A percentile compares a stretch with the other conserved stretches of the same genome.
Conservation (phyloP, 495 filamentous ascomycete species). For the Hypoxylon rickii region DNA sequence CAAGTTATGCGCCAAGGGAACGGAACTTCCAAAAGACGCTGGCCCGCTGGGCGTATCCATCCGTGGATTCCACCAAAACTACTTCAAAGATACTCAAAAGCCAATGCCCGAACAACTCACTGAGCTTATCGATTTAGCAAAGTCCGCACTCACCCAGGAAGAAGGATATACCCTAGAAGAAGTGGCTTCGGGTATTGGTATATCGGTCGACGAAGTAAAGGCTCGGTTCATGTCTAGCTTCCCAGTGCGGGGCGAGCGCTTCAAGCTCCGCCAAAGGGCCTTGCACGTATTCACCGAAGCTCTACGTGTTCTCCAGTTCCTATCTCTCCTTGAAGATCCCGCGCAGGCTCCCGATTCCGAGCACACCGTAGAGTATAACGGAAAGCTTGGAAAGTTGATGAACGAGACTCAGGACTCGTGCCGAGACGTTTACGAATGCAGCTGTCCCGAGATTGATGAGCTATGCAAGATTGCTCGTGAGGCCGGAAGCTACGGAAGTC, state of each 20-base stretch:
- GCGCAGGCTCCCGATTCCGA: conserved; percentile 38
- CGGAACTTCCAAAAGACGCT: conserved; percentile 72
- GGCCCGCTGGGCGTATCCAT: conserved; percentile 84
- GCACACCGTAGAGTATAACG: conserved; percentile 64
- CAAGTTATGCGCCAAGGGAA: conserved; percentile 59
- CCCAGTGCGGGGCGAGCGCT: conserved; percentile 84
- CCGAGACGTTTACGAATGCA: conserved; percentile 83
- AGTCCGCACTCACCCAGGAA: conserved; percentile 68
- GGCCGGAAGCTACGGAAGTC: conserved; percentile 81
- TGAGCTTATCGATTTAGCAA: conserved; percentile 66
- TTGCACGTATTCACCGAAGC: conserved; percentile 91
- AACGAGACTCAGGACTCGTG: conserved; percentile 90
- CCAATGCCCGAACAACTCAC: conserved; percentile 68
- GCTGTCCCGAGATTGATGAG: conserved; percentile 84
- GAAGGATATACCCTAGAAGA: conserved; percentile 89
- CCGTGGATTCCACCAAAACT: conserved; percentile 81
- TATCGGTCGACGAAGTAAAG: conserved; percentile 71
- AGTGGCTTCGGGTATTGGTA: conserved; percentile 72
- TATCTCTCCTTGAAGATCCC: conserved; percentile 64
- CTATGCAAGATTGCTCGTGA: conserved; percentile 77
- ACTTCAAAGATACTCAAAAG: conserved; percentile 61
- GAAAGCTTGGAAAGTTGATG: conserved; percentile 77
- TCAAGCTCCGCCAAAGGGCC: conserved; percentile 84
- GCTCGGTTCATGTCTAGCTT: conserved; percentile 78
- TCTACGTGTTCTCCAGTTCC: conserved; percentile 81